Evolutionary conservation across 345 rosid species (phyloP), one percentile per base, ranked within the genome.

Genomic region (Arabidopsis suecica): DNA sequence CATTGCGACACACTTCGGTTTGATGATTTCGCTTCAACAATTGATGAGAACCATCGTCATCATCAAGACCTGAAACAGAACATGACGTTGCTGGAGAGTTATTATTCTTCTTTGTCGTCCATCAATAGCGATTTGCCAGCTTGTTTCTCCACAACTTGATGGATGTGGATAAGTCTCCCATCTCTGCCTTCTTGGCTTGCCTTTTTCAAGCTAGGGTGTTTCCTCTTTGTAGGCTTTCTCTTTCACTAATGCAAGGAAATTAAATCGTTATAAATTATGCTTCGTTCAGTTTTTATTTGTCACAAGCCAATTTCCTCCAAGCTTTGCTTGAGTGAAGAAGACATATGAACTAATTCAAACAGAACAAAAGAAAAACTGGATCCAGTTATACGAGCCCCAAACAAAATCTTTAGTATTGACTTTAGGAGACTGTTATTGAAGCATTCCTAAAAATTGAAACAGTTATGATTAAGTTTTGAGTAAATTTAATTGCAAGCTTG

Each of bases 121-220:
- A 60, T 41, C 20, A 71, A 71, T 40, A 72, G 77, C 22, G 68
- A 77, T 48, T 64, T 71, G 4, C 72, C 77, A 3, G 2, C 55
- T 57, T 77, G 76, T 77, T 71, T 63, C 55, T 71, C 80, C 72
- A 50, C 72, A 40, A 71, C 72, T 22, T 71, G 41, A 77, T 37
- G 53, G 45, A 18, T 56, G 38, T 64, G 30, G 71, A n/a, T n/a
- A n/a, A n/a, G n/a, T n/a, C n/a, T n/a, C n/a, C n/a, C n/a, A n/a
- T n/a, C 38, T 36, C 33, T 69, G 13, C 20, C 25, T 48, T 71
- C 30, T 65, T 18, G 67, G 65, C 64, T 70, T 54, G 42, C 58
- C 47, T 62, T 63, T 69, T 69, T 45, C 57, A 42, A 76, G 70
- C 75, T 49, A 47, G 9, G 70, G 37, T 45, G 16, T 63, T 59